Evolutionary conservation across 768 basidiomycete genomes (phyloP), one percentile per base, ranked within the genome.

Genomic region (Lactifluus volemus): DNA sequence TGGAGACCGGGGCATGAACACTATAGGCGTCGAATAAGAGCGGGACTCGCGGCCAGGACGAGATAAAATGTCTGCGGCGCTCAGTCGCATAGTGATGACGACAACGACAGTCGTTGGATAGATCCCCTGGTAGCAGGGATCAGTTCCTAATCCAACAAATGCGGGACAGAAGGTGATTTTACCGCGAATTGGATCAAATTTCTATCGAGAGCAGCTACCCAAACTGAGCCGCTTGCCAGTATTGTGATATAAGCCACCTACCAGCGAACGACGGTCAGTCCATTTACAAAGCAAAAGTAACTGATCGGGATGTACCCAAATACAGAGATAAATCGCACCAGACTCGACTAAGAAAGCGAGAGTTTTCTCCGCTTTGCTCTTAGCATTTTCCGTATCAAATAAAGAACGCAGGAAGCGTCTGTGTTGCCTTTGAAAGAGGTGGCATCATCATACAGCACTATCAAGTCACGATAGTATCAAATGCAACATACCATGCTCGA

Each of bases 61-160:
- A 19, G 50, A 19, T 12, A 62, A 17, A 25, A 62, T 44, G 21
- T 62, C 61, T 8, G 44, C 50, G 34, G 49, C 44, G 49, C 56
- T 62, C 11, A 58, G n/a, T 21, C 44, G 55, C 61, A 62, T 48
- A 9, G 61, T 45, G 34, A 58, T 55, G 34, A 62, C 44, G 50
- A 62, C 30, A 15, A 62, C 44, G 1, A 58, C 58, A 9, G 25
- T 19, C 15, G 57, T 52, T 10, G 61, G 61, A 29, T 62, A 62
- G 4, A 62, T 58, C 12, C 56, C 61, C 61, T 62, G 12, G 8
- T 34, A 9, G 29, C 2, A 41, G 36, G 19, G 47, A 44, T 32
- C 34, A 29, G 34, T 9, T 21, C 11, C 49, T 9, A 49, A 49
- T 42, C 48, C 42, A 32, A 9, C 9, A 50, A 7, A 32, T 8